These are phyloP conservation scores for Amanita pallidorosea DNA, from an alignment of 768 basidiomycete species.

Conservation along the genomic window DNA sequence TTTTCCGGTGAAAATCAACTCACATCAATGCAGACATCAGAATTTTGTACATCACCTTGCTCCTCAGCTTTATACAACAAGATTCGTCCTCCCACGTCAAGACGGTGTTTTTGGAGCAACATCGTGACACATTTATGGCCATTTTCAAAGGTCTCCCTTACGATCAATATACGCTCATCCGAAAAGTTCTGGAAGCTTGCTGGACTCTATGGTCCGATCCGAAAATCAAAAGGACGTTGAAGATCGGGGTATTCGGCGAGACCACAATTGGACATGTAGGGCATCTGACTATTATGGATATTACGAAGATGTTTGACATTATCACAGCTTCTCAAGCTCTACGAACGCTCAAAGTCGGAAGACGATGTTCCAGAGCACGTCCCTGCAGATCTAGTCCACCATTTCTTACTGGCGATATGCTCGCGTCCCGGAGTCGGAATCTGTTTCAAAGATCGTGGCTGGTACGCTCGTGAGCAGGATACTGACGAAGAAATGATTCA, in stretches of 20 bases:
- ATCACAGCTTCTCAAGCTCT: slow-evolving; percentile 59
- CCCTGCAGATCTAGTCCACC: slow-evolving; percentile 74
- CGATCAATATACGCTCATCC: slow-evolving; percentile 51
- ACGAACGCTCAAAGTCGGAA: slow-evolving; percentile 48
- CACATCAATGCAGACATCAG: slow-evolving; percentile 52
- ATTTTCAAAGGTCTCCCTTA: slow-evolving; percentile 66
- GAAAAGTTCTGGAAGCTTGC: slow-evolving; percentile 58
- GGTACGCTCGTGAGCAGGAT: slow-evolving; percentile 70
- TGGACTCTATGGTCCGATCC: slow-evolving; percentile 74
- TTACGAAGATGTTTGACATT: neutral
- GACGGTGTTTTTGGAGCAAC: slow-evolving; percentile 57
- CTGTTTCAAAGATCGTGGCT: slow-evolving; percentile 83
- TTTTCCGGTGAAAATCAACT: neutral
- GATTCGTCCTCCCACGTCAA: slow-evolving; percentile 43
- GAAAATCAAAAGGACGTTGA: slow-evolving; percentile 60
- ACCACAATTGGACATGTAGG: slow-evolving; percentile 48
- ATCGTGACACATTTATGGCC: slow-evolving; percentile 48
- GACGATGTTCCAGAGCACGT: slow-evolving; percentile 37
- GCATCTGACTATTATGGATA: neutral
- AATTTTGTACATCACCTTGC: slow-evolving; percentile 60
- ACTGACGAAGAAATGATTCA: slow-evolving; percentile 21
- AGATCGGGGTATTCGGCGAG: slow-evolving; percentile 66
- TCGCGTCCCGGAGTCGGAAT: slow-evolving; percentile 74
- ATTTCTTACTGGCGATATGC: slow-evolving; percentile 79
- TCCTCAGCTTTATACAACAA: slow-evolving; percentile 59